Evolutionary conservation across 441 rosid species (phyloP).

Genomic region (Iberis amara): DNA sequence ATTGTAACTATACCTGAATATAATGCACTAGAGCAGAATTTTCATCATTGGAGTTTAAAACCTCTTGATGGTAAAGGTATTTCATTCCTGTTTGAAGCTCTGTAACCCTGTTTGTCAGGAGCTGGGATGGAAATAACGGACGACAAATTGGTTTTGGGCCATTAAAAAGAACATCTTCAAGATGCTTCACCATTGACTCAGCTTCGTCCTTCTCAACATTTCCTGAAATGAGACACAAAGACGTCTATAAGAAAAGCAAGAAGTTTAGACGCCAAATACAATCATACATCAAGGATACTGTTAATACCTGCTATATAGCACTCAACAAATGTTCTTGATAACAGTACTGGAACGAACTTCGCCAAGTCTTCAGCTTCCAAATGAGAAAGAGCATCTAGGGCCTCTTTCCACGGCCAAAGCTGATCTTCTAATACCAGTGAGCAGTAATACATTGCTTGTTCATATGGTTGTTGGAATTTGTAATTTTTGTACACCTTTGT

Average conservation of each 20-base stretch:
- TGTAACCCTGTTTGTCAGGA: constrained; percentile 65
- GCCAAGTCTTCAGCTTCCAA: constrained; percentile 64
- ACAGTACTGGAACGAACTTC: constrained; percentile 62
- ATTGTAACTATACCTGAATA: constrained; percentile 55
- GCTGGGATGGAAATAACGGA: constrained; percentile 70
- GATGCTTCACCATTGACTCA: constrained; percentile 48
- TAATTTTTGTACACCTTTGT: constrained; percentile 54
- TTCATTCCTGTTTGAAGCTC: constrained; percentile 60
- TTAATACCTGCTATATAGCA: constrained; percentile 66
- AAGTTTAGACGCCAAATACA: not conserved
- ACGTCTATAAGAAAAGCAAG: too few species aligned
- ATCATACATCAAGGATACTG: constrained; percentile 1
- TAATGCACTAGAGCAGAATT: constrained; percentile 75
- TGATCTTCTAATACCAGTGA: constrained; percentile 56
- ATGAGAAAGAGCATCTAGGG: constrained; percentile 57
- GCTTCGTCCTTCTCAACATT: constrained; percentile 63
- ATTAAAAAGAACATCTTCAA: constrained; percentile 55
- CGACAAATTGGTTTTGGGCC: constrained; percentile 56
- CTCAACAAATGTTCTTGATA: constrained; percentile 67
- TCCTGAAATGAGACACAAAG: constrained; percentile 36
- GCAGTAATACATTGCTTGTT: constrained; percentile 77
- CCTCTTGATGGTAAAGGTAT: constrained; percentile 50
- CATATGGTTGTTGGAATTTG: constrained; percentile 70
- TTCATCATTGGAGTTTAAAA: constrained; percentile 70
- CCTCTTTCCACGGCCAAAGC: constrained; percentile 69